These are phyloP conservation scores for Xylaria flabelliformis DNA, from an alignment of 495 filamentous ascomycete species.

Conservation along the genomic window DNA sequence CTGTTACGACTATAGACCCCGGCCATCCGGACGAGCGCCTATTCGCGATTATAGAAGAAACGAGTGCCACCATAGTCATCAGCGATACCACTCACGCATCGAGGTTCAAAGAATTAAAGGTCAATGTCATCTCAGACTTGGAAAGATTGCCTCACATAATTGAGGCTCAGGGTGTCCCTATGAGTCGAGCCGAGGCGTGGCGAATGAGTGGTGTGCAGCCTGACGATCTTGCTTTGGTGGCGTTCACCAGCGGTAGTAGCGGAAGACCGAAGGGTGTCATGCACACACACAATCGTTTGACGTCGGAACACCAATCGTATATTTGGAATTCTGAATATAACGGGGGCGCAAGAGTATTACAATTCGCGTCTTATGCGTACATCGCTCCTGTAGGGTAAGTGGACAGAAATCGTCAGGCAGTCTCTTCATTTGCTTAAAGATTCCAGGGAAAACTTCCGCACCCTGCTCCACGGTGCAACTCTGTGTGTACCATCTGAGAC, in stretches of 20 bases:
- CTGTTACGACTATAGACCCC: slow-evolving; percentile 1
- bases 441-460: not conserved
- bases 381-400: not conserved
- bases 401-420: not conserved
- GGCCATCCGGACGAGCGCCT: not conserved
- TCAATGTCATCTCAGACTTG: not conserved
- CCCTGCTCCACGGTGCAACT: not conserved
- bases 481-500: not conserved
- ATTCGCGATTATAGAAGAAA: not conserved
- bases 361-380: not conserved
- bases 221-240: not conserved
- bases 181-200: not conserved
- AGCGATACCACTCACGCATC: not conserved
- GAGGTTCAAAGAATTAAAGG: slow-evolving; percentile 5
- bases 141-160: not conserved
- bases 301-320: slow-evolving; percentile 1
- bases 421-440: not conserved
- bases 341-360: not conserved
- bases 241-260: slow-evolving; percentile 2
- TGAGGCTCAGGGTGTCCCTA: not conserved
- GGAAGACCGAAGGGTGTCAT: slow-evolving; percentile 3
- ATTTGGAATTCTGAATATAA: slow-evolving; percentile 1
- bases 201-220: slow-evolving; percentile 1
- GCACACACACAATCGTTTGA: not conserved
- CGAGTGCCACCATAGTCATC: slow-evolving; percentile 1